These are phyloP conservation scores for Cyclotella baltica DNA, from an alignment of 108 stramenopile genomes.

Conservation along the genomic window DNA sequence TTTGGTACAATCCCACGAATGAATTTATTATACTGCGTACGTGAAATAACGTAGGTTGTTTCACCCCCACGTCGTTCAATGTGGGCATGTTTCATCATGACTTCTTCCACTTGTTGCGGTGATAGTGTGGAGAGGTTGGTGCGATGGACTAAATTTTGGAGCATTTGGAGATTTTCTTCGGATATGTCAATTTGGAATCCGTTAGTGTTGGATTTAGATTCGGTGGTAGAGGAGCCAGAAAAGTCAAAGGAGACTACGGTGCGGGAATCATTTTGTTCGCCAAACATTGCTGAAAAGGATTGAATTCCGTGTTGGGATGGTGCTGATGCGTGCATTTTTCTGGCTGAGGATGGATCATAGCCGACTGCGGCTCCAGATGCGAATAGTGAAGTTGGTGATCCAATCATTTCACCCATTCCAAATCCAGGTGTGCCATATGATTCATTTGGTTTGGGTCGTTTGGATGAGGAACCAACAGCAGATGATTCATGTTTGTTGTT, in stretches of 20 bases:
- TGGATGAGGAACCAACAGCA: slow-evolving; percentile 13
- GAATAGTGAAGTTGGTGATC: slow-evolving; percentile 47
- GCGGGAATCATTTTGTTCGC: slow-evolving; percentile 56
- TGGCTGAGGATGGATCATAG: slow-evolving; percentile 20
- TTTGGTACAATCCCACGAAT: slow-evolving; percentile 59
- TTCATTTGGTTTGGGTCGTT: slow-evolving; percentile 31
- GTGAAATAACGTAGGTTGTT: slow-evolving; percentile 45
- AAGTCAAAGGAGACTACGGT: slow-evolving; percentile 86
- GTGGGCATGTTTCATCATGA: slow-evolving; percentile 58
- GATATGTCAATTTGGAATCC: slow-evolving; percentile 77
- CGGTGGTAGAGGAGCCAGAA: slow-evolving; percentile 51
- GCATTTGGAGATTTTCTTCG: slow-evolving; percentile 79
- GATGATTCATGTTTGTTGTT: slow-evolving; percentile 4
- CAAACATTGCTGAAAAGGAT: slow-evolving; percentile 52
- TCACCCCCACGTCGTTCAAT: slow-evolving; percentile 27
- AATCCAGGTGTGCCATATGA: slow-evolving; percentile 20
- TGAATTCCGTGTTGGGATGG: slow-evolving; percentile 16
- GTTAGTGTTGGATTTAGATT: neutral
- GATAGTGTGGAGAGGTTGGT: slow-evolving; percentile 67
- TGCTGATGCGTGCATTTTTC: slow-evolving; percentile 13
- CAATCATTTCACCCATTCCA: slow-evolving; percentile 36
- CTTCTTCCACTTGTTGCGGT: slow-evolving; percentile 64
- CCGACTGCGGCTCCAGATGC: slow-evolving; percentile 39
- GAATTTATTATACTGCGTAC: slow-evolving; percentile 52
- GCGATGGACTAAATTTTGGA: slow-evolving; percentile 66